Evolutionary conservation across 768 basidiomycete species (phyloP).

Genomic region (Naematelia encephala): DNA sequence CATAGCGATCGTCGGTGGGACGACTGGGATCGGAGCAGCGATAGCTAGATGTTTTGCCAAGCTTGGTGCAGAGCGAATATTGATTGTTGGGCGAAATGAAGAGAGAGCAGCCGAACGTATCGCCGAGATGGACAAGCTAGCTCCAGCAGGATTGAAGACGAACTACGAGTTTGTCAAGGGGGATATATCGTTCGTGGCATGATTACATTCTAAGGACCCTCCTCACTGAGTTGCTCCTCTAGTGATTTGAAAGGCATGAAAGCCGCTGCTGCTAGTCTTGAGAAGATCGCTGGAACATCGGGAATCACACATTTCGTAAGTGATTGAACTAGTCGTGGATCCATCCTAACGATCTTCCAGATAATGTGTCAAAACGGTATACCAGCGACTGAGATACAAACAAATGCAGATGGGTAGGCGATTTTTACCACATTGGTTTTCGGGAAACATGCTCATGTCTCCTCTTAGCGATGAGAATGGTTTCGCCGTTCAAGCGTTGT

Average conservation of each 20-base stretch:
- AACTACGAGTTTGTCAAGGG: conserved; percentile 7
- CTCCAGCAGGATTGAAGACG: not conserved
- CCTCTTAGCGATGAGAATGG: conserved; percentile 9
- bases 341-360: too few species aligned
- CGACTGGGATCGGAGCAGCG: conserved; percentile 15
- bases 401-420: not conserved
- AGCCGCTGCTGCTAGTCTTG: not conserved
- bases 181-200: conserved; percentile 11
- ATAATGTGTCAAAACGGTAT: not conserved
- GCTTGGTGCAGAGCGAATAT: conserved; percentile 4
- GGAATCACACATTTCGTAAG: not conserved
- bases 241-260: not conserved
- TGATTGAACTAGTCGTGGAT: too few species aligned
- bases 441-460: too few species aligned
- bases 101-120: conserved; percentile 2
- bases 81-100: conserved; percentile 16
- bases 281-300: not conserved
- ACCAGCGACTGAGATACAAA: not conserved
- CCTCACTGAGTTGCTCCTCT: too few species aligned
- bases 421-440: too few species aligned
- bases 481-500: conserved; percentile 25
- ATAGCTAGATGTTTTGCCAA: conserved; percentile 5
- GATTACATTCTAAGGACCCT: too few species aligned
- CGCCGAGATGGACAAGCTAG: not conserved
- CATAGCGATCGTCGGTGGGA: conserved; percentile 17